Evolutionary conservation across 1,139 yeast species (phyloP), one percentile per base, ranked within the genome.

Genomic region (Pichia sp.): DNA sequence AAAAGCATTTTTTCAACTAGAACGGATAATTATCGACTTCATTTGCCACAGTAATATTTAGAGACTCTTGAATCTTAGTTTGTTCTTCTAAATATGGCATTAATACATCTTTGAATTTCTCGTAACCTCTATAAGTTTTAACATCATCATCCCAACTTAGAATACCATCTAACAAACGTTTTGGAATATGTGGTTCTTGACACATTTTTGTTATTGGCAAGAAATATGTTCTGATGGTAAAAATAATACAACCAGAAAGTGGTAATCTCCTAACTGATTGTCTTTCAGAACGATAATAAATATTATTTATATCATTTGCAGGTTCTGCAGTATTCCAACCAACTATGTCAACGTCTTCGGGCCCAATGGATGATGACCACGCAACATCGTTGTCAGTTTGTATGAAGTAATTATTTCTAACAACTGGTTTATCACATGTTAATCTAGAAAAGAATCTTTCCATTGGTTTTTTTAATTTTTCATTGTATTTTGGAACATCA

Each of bases 181-280:
- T 66, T 8, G 86, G 85, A 27, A 81, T 68, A 56, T 70, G 72
- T 13, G 85, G 84, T 61, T 81, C 86, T 52, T 76, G 57, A 50
- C 75, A 75, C 48, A 81, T 61, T 50, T 79, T 72, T 2, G 68
- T 64, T 27, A 81, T 60, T 8, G 85, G 85, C 26, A 74, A 57
- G 58, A 81, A 80, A 58, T 81, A 81, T 1, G 86, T 81, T 55
- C 86, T 68, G 43, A 82, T 71, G 13, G 85, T 79, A 62, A 82
- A 82, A 2, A 77, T 68, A 23, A 80, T 70, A 3, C 83, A 84
- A 9, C 82, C 78, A 2, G 80, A 64, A 47, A 51, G 8, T 9
- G 90, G 88, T 51, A 84, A 68, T 58, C 85, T 73, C 50, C 89
- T 74, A 50, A 84, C 69, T 43, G 85, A 74, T 61, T 84, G 92